Evolutionary conservation across 441 rosid genomes (phyloP).

Genomic region (Jatropha multifida): DNA sequence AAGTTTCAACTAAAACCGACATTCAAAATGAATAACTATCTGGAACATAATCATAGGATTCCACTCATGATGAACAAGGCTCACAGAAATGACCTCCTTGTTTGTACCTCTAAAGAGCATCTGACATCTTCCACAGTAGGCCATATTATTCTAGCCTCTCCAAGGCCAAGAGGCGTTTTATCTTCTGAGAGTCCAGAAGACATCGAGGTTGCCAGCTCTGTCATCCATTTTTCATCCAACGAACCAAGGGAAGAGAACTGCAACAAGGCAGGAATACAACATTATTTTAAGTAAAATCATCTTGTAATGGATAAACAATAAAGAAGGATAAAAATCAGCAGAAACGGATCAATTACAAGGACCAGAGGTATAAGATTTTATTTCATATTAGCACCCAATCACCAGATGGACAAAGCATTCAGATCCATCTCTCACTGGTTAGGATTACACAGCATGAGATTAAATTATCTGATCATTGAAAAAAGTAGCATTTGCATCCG

Average conservation of each 20-base stretch:
- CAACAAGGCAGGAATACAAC: constrained; percentile 20
- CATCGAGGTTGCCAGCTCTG: constrained; percentile 79
- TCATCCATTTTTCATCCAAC: constrained; percentile 92
- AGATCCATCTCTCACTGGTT: neutral
- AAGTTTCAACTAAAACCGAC: neutral
- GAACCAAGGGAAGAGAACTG: constrained; percentile 98
- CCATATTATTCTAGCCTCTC: constrained; percentile 82
- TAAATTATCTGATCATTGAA: neutral
- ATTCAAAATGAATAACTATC: neutral
- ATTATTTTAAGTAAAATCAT: constrained; percentile 9
- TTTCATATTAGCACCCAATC: neutral
- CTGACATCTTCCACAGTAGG: constrained; percentile 92
- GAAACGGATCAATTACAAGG: constrained; percentile 6
- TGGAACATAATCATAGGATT: neutral
- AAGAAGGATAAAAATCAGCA: neutral
- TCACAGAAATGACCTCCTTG: constrained; percentile 19
- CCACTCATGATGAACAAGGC: constrained; percentile 8
- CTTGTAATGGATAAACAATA: neutral
- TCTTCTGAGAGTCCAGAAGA: constrained; percentile 81
- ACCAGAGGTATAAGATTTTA: neutral
- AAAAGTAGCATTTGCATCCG: neutral
- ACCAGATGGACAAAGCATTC: neutral
- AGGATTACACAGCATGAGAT: neutral
- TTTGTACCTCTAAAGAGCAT: constrained; percentile 84
- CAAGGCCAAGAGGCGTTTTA: constrained; percentile 72